Conservation (phyloP, 139 green algal genomes). For the Marvania coccoides region DNA sequence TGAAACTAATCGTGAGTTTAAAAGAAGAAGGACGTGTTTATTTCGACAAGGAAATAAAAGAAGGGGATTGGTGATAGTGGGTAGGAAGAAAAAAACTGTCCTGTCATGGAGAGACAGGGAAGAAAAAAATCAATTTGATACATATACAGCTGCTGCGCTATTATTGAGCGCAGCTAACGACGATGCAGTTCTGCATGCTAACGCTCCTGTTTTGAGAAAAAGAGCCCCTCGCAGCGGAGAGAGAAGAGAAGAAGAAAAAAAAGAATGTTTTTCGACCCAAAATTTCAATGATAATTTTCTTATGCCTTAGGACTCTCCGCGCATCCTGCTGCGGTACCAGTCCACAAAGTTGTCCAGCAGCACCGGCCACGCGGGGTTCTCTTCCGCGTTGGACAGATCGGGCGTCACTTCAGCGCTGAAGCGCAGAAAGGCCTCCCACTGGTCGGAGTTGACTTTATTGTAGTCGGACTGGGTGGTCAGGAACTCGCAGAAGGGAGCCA, state of each 20-base stretch:
- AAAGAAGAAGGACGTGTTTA: too few species aligned
- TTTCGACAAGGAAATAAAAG: neutral
- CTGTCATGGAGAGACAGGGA: neutral
- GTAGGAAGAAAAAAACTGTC: neutral
- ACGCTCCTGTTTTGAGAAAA: too few species aligned
- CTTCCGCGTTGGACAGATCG: constrained; percentile 51
- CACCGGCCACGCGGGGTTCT: constrained; percentile 52
- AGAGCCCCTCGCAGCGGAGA: too few species aligned
- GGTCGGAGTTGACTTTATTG: constrained; percentile 48
- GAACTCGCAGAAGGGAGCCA: constrained; percentile 35
- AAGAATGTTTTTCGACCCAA: too few species aligned
- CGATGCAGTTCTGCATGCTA: too few species aligned
- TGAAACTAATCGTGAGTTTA: too few species aligned
- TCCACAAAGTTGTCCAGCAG: constrained; percentile 61
- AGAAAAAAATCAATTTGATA: too few species aligned
- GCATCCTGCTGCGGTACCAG: constrained; percentile 3
- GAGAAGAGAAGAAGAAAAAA: too few species aligned
- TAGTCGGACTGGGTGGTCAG: constrained; percentile 45
- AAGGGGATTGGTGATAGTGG: neutral
- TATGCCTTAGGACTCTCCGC: too few species aligned
- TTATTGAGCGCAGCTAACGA: too few species aligned
- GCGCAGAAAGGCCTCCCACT: constrained; percentile 47
- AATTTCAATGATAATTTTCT: too few species aligned
- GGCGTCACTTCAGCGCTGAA: constrained; percentile 42
- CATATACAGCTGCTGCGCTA: too few species aligned